Evolutionary conservation across 768 basidiomycete species (phyloP).

Genomic region (Naganishia friedmannii): DNA sequence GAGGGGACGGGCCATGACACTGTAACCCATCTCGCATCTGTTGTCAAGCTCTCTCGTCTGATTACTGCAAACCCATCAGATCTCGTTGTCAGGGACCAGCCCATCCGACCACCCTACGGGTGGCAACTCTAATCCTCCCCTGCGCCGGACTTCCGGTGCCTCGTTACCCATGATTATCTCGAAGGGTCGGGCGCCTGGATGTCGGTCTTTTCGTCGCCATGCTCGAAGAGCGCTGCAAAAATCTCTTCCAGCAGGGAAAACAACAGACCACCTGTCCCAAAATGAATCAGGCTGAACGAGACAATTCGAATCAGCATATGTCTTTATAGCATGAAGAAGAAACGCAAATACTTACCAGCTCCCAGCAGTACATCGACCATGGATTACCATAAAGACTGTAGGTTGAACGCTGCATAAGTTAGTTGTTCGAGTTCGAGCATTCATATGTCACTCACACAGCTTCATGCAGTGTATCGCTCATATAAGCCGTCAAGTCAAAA

Average conservation of each 20-base stretch:
- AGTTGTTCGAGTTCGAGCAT: too few relatives aligned
- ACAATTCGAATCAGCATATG: not conserved
- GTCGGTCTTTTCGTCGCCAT: constrained; percentile 25
- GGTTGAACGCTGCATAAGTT: not conserved
- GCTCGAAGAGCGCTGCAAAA: constrained; percentile 9
- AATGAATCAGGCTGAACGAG: constrained; percentile 16
- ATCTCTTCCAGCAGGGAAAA: constrained; percentile 16
- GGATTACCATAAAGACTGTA: constrained; percentile 20
- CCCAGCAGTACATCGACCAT: constrained; percentile 26
- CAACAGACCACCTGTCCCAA: constrained; percentile 15
- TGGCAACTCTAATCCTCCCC: constrained; percentile 16
- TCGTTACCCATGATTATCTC: constrained; percentile 28
- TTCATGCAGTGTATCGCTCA: constrained; percentile 19
- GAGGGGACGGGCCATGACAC: not conserved
- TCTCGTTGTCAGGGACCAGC: not conserved
- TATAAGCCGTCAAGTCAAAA: constrained; percentile 11
- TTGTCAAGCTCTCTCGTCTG: not conserved
- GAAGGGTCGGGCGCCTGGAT: constrained; percentile 11
- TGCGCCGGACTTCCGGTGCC: constrained; percentile 7
- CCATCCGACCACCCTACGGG: constrained; percentile 19
- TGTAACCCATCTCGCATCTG: not conserved
- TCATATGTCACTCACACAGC: constrained; percentile 15
- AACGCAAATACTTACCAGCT: constrained; percentile 1
- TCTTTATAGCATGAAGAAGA: too few relatives aligned
- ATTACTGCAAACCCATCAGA: not conserved